phyloP scores from a whole-genome alignment of 108 stramenopile species.

The Skeletonema marinoi region DNA sequence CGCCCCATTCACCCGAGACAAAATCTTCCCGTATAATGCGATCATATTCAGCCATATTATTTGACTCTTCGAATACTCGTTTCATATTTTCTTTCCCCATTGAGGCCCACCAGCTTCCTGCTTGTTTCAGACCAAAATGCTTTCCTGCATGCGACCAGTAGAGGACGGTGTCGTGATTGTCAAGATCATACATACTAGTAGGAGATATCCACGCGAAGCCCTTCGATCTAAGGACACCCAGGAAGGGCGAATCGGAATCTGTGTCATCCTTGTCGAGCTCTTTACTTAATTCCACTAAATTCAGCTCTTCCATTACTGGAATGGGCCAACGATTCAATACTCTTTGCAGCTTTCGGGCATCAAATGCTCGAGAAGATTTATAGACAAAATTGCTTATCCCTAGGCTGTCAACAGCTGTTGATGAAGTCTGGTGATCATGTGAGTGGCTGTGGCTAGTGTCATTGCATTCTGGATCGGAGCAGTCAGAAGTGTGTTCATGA shows the following conservation, averaged over 20 bases:
- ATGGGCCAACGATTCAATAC: slow-evolving; percentile 75
- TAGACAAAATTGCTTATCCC: slow-evolving; percentile 91
- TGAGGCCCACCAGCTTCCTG: slow-evolving; percentile 92
- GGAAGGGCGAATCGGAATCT: slow-evolving; percentile 28
- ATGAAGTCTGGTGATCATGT: slow-evolving; percentile 35
- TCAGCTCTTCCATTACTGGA: slow-evolving; percentile 76
- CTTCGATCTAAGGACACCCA: slow-evolving; percentile 84
- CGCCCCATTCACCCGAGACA: slow-evolving; percentile 67
- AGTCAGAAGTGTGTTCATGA: slow-evolving; percentile 24
- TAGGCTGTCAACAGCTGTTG: slow-evolving; percentile 62
- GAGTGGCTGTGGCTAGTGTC: slow-evolving; percentile 53
- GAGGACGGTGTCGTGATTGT: slow-evolving; percentile 78
- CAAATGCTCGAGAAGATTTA: slow-evolving; percentile 78
- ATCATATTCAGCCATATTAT: slow-evolving; percentile 60
- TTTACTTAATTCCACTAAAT: slow-evolving; percentile 41
- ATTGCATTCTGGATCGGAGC: slow-evolving; percentile 51
- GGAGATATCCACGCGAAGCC: slow-evolving; percentile 95
- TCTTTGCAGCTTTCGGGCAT: slow-evolving; percentile 49
- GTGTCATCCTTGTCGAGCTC: slow-evolving; percentile 26
- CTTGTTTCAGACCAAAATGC: slow-evolving; percentile 74
- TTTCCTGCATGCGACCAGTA: slow-evolving; percentile 94
- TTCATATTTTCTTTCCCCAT: slow-evolving; percentile 64
- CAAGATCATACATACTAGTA: slow-evolving; percentile 41
- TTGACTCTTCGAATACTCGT: slow-evolving; percentile 37
- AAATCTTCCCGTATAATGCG: slow-evolving; percentile 77